phyloP scores from a whole-genome alignment of 495 filamentous ascomycete genomes.

The Xylaria nigripes region DNA sequence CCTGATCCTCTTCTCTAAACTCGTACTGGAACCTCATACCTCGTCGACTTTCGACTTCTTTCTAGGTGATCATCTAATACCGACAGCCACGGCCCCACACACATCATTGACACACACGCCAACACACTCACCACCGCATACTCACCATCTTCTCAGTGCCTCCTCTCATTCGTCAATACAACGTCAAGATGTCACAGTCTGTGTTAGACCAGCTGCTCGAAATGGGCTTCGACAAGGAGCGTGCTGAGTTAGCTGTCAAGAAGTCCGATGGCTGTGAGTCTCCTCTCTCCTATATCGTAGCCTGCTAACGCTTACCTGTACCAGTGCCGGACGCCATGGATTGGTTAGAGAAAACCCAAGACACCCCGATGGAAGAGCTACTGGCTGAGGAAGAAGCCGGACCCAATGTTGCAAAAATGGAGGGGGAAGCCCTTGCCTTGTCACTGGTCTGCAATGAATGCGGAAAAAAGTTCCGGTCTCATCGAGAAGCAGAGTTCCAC shows the following conservation, averaged over 20 bases:
- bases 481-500: conserved; percentile 78
- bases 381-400: conserved; percentile 49
- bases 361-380: conserved; percentile 23
- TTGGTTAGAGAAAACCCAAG: conserved; percentile 84
- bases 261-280: conserved; percentile 65
- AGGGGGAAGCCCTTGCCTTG: conserved; percentile 50
- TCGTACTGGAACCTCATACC: background rate
- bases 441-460: conserved; percentile 79
- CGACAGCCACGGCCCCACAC: no score
- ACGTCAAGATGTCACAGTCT: conserved; percentile 50
- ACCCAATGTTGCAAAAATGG: conserved; percentile 43
- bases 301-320: conserved; percentile 13
- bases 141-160: conserved; percentile 13
- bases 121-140: background rate
- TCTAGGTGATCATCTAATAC: background rate
- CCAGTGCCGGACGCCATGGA: conserved; percentile 82
- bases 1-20: background rate
- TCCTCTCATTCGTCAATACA: conserved; percentile 15
- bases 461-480: conserved; percentile 77
- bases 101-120: background rate
- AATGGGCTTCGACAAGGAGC: conserved; percentile 86
- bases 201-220: conserved; percentile 78
- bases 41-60: background rate
- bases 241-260: conserved; percentile 72
- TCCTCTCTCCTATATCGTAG: background rate